Evolutionary conservation across 441 rosid species (phyloP).

Genomic region (Geranium incanum): DNA sequence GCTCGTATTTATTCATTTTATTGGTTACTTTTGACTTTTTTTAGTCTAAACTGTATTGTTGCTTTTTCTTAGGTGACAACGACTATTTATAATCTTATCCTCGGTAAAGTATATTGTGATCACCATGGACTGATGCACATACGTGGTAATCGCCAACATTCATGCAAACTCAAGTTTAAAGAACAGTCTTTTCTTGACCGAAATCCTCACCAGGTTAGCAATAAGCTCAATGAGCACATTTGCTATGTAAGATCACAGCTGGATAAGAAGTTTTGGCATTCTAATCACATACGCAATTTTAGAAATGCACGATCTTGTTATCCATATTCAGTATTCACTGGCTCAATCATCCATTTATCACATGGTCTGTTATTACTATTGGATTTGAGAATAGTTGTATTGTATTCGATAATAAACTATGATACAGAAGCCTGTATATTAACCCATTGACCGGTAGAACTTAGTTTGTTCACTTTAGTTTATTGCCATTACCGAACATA

Average conservation of each 20-base stretch:
- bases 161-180: constrained; percentile 75
- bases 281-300: not conserved
- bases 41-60: not conserved
- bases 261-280: not conserved
- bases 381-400: no score
- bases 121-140: constrained; percentile 82
- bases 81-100: constrained; percentile 78
- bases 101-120: constrained; percentile 80
- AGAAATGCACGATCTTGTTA: not conserved
- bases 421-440: not conserved
- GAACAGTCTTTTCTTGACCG: constrained; percentile 85
- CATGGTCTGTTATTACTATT: not conserved
- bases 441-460: not conserved
- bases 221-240: not conserved
- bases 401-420: no score
- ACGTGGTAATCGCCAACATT: constrained; percentile 57
- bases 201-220: constrained; percentile 72
- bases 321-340: not conserved
- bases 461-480: no score
- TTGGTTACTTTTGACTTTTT: constrained; percentile 10
- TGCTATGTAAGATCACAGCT: not conserved
- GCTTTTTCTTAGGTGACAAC: constrained; percentile 56
- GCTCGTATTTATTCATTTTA: not conserved
- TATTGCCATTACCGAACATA: no score
- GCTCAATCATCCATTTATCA: not conserved